Evolutionary conservation across 495 filamentous ascomycete species (phyloP).

Genomic region (Pyronema omphalodes): DNA sequence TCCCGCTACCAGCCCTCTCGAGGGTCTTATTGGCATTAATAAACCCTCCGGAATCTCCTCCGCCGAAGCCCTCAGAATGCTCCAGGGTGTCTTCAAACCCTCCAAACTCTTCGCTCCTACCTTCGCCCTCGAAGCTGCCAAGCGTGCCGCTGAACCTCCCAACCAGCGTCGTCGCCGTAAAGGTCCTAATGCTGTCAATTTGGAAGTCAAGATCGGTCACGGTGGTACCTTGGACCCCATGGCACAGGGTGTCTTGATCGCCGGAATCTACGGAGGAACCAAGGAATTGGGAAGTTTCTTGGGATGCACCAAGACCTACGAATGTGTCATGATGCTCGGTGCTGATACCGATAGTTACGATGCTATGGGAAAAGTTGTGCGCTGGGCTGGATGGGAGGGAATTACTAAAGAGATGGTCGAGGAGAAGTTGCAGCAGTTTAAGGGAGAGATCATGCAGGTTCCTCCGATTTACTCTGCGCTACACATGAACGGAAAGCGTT

Average conservation of each 20-base stretch:
- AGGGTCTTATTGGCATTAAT: constrained; percentile 49
- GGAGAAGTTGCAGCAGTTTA: constrained; percentile 52
- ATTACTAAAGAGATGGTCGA: constrained; percentile 63
- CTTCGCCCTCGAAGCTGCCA: constrained; percentile 39
- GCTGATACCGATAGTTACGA: constrained; percentile 90
- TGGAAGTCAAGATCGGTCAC: constrained; percentile 85
- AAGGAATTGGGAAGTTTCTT: constrained; percentile 63
- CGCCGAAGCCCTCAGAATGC: constrained; percentile 68
- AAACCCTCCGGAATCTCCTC: constrained; percentile 75
- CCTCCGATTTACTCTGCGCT: constrained; percentile 89
- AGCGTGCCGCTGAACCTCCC: constrained; percentile 33
- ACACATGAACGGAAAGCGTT: constrained; percentile 69
- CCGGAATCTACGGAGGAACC: constrained; percentile 75
- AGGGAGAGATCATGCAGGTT: constrained; percentile 74
- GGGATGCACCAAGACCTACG: constrained; percentile 79
- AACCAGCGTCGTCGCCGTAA: constrained; percentile 38
- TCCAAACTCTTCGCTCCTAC: constrained; percentile 59
- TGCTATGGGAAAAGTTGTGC: constrained; percentile 59
- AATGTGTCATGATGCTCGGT: constrained; percentile 74
- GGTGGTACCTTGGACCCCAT: constrained; percentile 90
- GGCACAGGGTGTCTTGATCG: constrained; percentile 77
- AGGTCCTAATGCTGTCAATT: constrained; percentile 30
- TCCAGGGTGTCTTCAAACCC: constrained; percentile 65
- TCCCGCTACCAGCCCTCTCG: neutral
- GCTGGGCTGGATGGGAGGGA: constrained; percentile 51